Base-by-base conservation (phyloP, 805 yeast species). In the Zygotorulaspora sp. region DNA sequence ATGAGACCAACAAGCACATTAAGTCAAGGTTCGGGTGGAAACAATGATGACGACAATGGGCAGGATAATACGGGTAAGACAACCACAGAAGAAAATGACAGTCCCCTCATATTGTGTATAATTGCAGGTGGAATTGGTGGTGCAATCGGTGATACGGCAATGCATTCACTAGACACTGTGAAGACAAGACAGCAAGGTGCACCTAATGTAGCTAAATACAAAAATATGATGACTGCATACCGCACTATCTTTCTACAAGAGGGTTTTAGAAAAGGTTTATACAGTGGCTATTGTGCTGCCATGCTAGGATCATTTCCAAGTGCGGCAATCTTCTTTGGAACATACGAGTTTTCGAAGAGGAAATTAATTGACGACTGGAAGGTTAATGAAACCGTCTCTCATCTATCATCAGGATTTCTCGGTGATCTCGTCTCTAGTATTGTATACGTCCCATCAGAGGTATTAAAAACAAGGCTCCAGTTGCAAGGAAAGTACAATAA, bases 111-210 rank as follows among this genome's bases (percentile, higher is more conserved):
- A 45, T 71, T 74, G 53, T 77, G 87, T 55, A 70, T 87, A 70
- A 38, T 88, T 26, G 96, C 97, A 0, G 98, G 98, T 28, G 97
- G 95, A 0, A 63, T 90, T 33, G 98, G 98, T 6, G 98, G 97
- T 1, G 80, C 85, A 38, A 75, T 89, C 25, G 97, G 97, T 10
- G 98, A 90, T 54, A 74, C 92, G 1, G 66, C 77, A 20, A 92
- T 92, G 97, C 97, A 92, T 62, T 89, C 97, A 0, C 65, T 92
- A 23, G 99, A 92, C 57, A 92, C 98, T 0, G 96, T 92, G 21
- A 92, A 92, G 59, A 92, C 98, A 2, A 71, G 98, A 45, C 98
- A 92, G 60, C 99, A 92, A 58, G 97, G 96, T n/a, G 84, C 95
- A 3, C 80, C 84, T 15, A 67, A 71, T 47, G 48, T 48, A 10